Percentiles rank a stretch among this genome's conserved stretches.
Conservation (phyloP, 306 rosid species). For the Quillaja saponaria region DNA sequence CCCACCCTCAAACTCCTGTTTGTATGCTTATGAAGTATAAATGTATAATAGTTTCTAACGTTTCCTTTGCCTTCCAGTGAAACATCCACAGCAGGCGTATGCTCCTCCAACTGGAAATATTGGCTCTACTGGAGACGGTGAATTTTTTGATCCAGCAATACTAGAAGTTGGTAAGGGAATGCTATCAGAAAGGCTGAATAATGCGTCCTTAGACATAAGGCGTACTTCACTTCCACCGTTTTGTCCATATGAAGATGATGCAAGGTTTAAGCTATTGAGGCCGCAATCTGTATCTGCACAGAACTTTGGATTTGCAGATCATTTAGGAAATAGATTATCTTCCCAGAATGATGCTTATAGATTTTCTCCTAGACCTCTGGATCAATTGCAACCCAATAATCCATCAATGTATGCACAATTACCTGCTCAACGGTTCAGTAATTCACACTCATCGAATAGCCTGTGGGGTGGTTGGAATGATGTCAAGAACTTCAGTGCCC, state of each 20-base stretch:
- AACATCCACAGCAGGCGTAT: conserved; percentile 34
- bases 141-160: conserved; percentile 30
- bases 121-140: conserved; percentile 29
- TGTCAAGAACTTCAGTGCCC: conserved; percentile 36
- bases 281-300: conserved; percentile 38
- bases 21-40: conserved; percentile 17
- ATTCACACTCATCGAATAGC: conserved; percentile 36
- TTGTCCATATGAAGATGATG: conserved; percentile 36
- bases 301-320: conserved; percentile 37
- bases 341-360: conserved; percentile 41
- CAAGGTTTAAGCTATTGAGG: conserved; percentile 36
- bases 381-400: conserved; percentile 43
- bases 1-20: background rate
- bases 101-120: conserved; percentile 35
- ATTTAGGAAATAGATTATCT: conserved; percentile 30
- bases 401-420: conserved; percentile 38
- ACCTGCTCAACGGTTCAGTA: conserved; percentile 39
- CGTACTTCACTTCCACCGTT: conserved; percentile 33
- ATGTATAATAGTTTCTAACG: conserved; percentile 7
- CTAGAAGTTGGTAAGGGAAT: conserved; percentile 28
- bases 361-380: conserved; percentile 37
- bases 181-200: conserved; percentile 33
- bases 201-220: conserved; percentile 35
- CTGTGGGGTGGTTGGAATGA: conserved; percentile 47
- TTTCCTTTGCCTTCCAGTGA: conserved; percentile 32